phyloP scores from a whole-genome alignment of 2,329 filamentous ascomycete species.

The Curvularia spicifera region DNA sequence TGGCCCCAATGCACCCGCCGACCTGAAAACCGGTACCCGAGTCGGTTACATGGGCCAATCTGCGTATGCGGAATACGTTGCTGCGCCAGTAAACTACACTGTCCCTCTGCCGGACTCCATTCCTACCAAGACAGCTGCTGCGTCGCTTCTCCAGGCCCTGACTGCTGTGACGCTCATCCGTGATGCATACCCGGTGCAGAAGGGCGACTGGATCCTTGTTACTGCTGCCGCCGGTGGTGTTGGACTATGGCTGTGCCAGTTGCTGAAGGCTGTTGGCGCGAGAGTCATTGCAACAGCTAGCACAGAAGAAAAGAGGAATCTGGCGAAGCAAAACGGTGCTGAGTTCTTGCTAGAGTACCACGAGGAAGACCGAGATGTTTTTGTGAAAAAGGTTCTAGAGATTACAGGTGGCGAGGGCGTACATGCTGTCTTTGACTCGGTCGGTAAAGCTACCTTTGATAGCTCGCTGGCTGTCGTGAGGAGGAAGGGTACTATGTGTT shows the following conservation, averaged over 20 bases:
- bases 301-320: slow-evolving; percentile 71
- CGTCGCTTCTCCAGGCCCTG: slow-evolving; percentile 77
- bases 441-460: slow-evolving; percentile 86
- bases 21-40: slow-evolving; percentile 69
- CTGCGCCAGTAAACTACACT: slow-evolving; percentile 60
- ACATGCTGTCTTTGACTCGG: slow-evolving; percentile 81
- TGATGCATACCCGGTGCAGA: slow-evolving; percentile 73
- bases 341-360: slow-evolving; percentile 74
- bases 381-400: slow-evolving; percentile 62
- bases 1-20: slow-evolving; percentile 59
- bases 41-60: slow-evolving; percentile 70
- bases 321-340: slow-evolving; percentile 74
- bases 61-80: slow-evolving; percentile 67
- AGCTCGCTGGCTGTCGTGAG: slow-evolving; percentile 74
- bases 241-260: slow-evolving; percentile 71
- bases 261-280: slow-evolving; percentile 75
- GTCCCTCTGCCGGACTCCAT: slow-evolving; percentile 70
- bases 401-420: slow-evolving; percentile 76
- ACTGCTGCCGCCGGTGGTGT: slow-evolving; percentile 88
- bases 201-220: slow-evolving; percentile 81
- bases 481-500: slow-evolving; percentile 76
- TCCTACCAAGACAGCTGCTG: slow-evolving; percentile 67
- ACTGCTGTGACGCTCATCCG: slow-evolving; percentile 81
- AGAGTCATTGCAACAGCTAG: slow-evolving; percentile 81
- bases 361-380: slow-evolving; percentile 55